Evolutionary conservation across 306 rosid species (phyloP).

Genomic region (Macrotyloma uniflorum): DNA sequence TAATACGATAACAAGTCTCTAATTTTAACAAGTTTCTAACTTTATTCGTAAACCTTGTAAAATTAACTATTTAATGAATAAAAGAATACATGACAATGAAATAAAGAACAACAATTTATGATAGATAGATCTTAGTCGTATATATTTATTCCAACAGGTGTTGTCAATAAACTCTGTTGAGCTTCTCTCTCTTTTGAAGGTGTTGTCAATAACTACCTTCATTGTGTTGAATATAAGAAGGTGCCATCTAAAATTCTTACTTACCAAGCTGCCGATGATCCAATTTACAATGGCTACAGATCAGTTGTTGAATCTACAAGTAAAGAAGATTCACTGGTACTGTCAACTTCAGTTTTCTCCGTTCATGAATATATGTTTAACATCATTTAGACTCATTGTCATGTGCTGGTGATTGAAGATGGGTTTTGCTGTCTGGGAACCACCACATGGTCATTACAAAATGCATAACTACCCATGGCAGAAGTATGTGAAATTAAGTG

Average conservation of each 20-base stretch:
- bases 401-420: conserved; percentile 51
- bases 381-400: conserved; percentile 29
- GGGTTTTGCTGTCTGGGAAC: conserved; percentile 98
- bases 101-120: neutral
- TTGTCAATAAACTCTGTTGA: neutral
- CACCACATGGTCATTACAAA: conserved; percentile 90
- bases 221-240: conserved; percentile 13
- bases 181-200: neutral
- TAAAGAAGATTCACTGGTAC: conserved; percentile 90
- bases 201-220: neutral
- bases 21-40: no score
- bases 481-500: conserved; percentile 85
- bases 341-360: conserved; percentile 21
- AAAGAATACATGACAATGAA: neutral
- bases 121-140: neutral
- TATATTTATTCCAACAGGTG: neutral
- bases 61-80: neutral
- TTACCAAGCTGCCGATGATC: conserved; percentile 64
- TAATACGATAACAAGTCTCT: no score
- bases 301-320: conserved; percentile 83
- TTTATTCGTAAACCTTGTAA: neutral
- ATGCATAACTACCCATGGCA: conserved; percentile 86
- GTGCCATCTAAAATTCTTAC: conserved; percentile 10
- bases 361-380: neutral
- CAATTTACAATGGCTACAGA: conserved; percentile 81